phyloP scores from a whole-genome alignment of 2,329 filamentous ascomycete species.

The Endocalyx cinctus region DNA sequence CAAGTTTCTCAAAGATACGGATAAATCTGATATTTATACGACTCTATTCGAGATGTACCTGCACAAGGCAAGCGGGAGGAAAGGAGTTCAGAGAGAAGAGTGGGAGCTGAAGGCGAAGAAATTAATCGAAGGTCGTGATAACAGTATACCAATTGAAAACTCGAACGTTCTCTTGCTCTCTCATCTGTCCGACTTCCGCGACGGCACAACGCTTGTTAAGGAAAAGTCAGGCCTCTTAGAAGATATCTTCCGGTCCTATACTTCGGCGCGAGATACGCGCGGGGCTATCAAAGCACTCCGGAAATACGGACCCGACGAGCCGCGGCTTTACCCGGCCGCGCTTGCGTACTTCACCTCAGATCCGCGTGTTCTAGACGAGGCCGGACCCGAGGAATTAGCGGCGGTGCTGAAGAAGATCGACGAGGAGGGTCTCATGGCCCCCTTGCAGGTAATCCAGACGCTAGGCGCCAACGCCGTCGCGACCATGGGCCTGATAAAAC shows the following conservation, averaged over 20 bases:
- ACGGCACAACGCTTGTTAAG: conserved; percentile 86
- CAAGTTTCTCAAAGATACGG: conserved; percentile 62
- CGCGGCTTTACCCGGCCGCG: conserved; percentile 86
- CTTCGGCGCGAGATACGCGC: conserved; percentile 82
- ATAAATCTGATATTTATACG: conserved; percentile 84
- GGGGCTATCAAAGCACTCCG: conserved; percentile 85
- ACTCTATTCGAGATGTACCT: conserved; percentile 98
- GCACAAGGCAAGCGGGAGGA: conserved; percentile 75
- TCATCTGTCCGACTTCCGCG: conserved; percentile 82
- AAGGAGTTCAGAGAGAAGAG: conserved; percentile 60
- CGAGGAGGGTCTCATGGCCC: conserved; percentile 86
- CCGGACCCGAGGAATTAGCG: conserved; percentile 77
- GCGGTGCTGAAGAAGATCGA: conserved; percentile 81
- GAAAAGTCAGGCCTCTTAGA: conserved; percentile 89
- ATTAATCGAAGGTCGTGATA: conserved; percentile 75
- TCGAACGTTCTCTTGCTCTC: conserved; percentile 92
- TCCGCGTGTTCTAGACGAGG: conserved; percentile 74
- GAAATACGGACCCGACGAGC: conserved; percentile 89
- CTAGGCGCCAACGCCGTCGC: conserved; percentile 67
- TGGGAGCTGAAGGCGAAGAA: conserved; percentile 92
- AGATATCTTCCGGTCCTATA: conserved; percentile 96
- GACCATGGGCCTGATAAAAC: conserved; percentile 96
- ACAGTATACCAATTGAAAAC: conserved; percentile 85
- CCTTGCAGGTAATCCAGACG: conserved; percentile 92
- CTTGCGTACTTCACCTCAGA: conserved; percentile 91